These are phyloP conservation scores for Aspergillus sojae DNA, from an alignment of 2,329 filamentous ascomycete species.

Conservation along the genomic window DNA sequence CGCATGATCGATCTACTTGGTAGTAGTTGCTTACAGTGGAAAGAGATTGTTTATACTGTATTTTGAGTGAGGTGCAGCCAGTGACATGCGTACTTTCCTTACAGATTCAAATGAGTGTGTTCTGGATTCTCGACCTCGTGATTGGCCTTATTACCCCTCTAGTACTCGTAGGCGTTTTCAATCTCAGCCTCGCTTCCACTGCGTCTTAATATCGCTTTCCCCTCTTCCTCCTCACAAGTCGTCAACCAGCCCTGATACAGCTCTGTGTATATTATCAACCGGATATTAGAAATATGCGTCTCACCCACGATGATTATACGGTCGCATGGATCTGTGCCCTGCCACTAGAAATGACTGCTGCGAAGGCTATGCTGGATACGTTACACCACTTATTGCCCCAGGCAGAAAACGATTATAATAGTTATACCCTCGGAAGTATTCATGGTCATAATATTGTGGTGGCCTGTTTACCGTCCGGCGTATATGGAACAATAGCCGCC, in stretches of 20 bases:
- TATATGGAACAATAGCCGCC: constrained; percentile 26
- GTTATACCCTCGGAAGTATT: constrained; percentile 26
- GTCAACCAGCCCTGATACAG: not conserved
- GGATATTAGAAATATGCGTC: not conserved
- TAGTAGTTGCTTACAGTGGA: not conserved
- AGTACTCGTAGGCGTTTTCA: not conserved
- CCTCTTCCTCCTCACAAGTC: not conserved
- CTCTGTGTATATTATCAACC: not conserved
- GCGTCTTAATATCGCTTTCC: not conserved
- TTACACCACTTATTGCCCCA: constrained; percentile 18
- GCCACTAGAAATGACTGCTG: constrained; percentile 30
- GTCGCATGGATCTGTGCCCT: constrained; percentile 18
- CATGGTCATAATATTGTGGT: constrained; percentile 28
- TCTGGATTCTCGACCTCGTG: not conserved
- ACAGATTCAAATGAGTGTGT: not conserved
- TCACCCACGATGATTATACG: constrained; percentile 23
- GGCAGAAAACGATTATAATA: constrained; percentile 22
- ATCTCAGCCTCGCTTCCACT: not conserved
- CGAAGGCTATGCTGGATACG: constrained; percentile 32
- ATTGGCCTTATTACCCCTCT: not conserved
- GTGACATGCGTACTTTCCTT: no score
- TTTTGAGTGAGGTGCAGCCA: not conserved
- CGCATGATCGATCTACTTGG: not conserved
- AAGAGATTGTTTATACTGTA: not conserved
- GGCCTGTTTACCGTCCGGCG: constrained; percentile 22